Evolutionary conservation across 345 rosid genomes (phyloP), one percentile per base, ranked within the genome.

Genomic region (Populus euphratica): DNA sequence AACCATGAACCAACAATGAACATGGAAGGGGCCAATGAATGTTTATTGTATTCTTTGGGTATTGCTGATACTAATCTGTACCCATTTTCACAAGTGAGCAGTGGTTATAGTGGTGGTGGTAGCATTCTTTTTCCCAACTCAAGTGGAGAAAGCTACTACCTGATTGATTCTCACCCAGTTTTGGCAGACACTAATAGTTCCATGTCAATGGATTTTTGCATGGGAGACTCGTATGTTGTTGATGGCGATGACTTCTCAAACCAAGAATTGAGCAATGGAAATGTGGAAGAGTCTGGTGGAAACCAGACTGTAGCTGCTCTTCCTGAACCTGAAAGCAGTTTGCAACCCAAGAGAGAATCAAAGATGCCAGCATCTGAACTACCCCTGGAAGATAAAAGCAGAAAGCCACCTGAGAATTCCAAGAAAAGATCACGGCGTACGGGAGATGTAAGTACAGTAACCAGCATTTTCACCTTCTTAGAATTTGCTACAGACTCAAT

Each of bases 351-450:
- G 74, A 49, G 21, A 33, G 70, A 70, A 69, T 27, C 87, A n/a
- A 83, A 78, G 72, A 77, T 73, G 54, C 82, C 80, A 8, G 77
- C 77, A 20, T 52, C 77, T 6, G 85, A 83, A 41, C 82, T 79
- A n/a, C 44, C 52, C 13, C 74, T 49, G 5, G 85, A 84, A 73
- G 89, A 85, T 21, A 85, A 86, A 62, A 67, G 68, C 74, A 68
- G 72, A 47, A 75, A 74, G 62, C 67, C 82, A 68, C 65, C 83
- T 50, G 82, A 84, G 76, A 77, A 75, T 65, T 76, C 88, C 2
- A 89, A 87, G 88, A 94, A 94, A 80, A 84, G 98, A 84, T 68
- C 86, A n/a, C 85, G 85, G 25, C 73, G 43, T 29, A 31, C 75
- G 21, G 75, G 79, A 73, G 89, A 88, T 49, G 94, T 93, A 81